Base-by-base conservation (phyloP, 108 stramenopile genomes). In the Cyclotella baltica region DNA sequence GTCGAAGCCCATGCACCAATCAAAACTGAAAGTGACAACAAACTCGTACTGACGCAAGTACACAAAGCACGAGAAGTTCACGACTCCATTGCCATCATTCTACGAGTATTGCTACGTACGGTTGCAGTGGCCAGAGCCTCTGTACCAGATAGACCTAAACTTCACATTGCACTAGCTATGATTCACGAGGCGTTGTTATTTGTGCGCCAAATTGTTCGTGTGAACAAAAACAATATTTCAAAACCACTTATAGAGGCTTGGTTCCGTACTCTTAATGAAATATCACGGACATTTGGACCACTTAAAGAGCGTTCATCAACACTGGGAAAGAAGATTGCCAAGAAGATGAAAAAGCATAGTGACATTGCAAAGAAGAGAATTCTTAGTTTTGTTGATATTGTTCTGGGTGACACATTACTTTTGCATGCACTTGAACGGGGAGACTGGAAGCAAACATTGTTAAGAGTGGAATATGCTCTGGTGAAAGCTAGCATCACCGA, bases 151-250 rank as follows among this genome's bases (percentile, higher is more conserved):
- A 81, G 88, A 69, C 92, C 92, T 11, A 83, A 91, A 23, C 80
- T 81, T 46, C 81, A 80, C 38, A 81, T 96, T 27, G 90, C 84
- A 0, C 72, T 96, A 22, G 81, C 91, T 22, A 72, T 92, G 56
- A 84, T 85, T 46, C 83, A 92, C 70, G 95, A 95, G 77, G 68
- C 86, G 40, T 70, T 93, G 22, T 53, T 96, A 13, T 89, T 96
- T 67, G 58, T 87, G 31, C 83, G 83, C 20, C 92, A 89, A 25
- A 62, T 92, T 11, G 62, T 93, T 27, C 84, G 84, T 51, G 90
- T 96, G 0, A 90, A 92, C 36, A 77, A 90, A 52, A 88, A 85
- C 37, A 92, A 96, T 67, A 78, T 82, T 31, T 84, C 87, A 27
- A 76, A 72, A n/a, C 48, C 80, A 13, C 89, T 89, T 0, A 52